phyloP scores from a whole-genome alignment of 2,329 filamentous ascomycete species.

The Aspergillus sp. region DNA sequence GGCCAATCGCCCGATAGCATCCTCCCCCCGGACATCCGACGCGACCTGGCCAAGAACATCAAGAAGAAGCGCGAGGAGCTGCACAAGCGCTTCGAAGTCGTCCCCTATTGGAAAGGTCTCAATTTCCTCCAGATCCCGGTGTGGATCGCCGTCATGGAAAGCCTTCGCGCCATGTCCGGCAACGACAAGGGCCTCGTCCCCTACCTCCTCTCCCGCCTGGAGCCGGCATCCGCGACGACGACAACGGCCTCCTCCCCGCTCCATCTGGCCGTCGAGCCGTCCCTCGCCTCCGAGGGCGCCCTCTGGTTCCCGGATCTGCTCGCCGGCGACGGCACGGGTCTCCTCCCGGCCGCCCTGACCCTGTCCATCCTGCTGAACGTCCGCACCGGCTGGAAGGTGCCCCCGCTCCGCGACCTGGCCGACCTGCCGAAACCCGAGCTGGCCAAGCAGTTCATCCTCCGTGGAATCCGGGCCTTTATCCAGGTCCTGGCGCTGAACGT shows the following conservation, averaged over 20 bases:
- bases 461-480: constrained; percentile 29
- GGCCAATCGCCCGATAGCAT: constrained; percentile 9
- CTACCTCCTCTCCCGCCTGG: constrained; percentile 31
- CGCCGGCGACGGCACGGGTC: constrained; percentile 50
- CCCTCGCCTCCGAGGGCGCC: constrained; percentile 56
- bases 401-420: constrained; percentile 18
- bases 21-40: constrained; percentile 11
- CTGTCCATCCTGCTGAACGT: constrained; percentile 52
- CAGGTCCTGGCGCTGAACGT: constrained; percentile 41
- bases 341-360: constrained; percentile 51
- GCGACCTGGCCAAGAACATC: constrained; percentile 22
- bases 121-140: constrained; percentile 45
- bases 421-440: constrained; percentile 28
- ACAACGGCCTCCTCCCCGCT: constrained; percentile 20
- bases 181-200: constrained; percentile 40
- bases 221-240: constrained; percentile 14
- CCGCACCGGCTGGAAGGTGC: constrained; percentile 27
- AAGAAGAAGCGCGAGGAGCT: constrained; percentile 27
- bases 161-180: constrained; percentile 49
- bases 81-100: constrained; percentile 34
- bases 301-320: constrained; percentile 62
- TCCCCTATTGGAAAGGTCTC: constrained; percentile 31
- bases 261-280: constrained; percentile 42
- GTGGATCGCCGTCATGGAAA: constrained; percentile 49
- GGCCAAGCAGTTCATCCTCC: constrained; percentile 21